phyloP scores from a whole-genome alignment of 1,284 basidiomycete species.

The Golubevia sp. region DNA sequence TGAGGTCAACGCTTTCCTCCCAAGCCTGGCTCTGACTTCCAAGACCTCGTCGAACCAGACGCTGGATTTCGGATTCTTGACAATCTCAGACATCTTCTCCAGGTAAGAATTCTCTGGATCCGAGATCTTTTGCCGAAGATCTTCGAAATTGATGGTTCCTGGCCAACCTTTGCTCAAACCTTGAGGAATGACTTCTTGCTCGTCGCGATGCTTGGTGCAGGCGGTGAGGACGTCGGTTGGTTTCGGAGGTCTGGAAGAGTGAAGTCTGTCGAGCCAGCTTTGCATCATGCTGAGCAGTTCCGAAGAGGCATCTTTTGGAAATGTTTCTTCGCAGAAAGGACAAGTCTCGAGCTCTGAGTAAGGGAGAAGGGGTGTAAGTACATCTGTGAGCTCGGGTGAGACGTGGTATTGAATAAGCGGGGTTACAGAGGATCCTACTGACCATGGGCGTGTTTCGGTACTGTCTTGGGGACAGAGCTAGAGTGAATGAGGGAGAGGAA shows the following conservation, averaged over 20 bases:
- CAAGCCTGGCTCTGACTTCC: no score
- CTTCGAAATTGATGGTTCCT: not conserved
- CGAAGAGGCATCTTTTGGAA: not conserved
- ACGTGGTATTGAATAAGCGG: no score
- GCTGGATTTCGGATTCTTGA: no score
- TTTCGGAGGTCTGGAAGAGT: not conserved
- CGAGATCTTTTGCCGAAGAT: not conserved
- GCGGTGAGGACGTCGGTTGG: not conserved
- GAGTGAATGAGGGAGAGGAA: no score
- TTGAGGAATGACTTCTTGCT: not conserved
- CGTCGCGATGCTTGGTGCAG: not conserved
- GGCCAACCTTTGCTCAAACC: not conserved
- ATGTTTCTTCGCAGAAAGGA: not conserved
- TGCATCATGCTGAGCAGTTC: not conserved
- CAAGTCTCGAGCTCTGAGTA: not conserved
- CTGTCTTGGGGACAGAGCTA: not conserved
- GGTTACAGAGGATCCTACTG: no score
- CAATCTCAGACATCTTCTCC: not conserved
- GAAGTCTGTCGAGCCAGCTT: not conserved
- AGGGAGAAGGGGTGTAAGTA: not conserved
- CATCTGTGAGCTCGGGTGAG: no score
- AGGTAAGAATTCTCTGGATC: not conserved
- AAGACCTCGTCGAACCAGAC: no score
- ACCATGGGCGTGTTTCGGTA: not conserved
- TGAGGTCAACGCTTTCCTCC: no score